Conservation (phyloP, 495 filamentous ascomycete genomes). For the Amorphotheca resinae region DNA sequence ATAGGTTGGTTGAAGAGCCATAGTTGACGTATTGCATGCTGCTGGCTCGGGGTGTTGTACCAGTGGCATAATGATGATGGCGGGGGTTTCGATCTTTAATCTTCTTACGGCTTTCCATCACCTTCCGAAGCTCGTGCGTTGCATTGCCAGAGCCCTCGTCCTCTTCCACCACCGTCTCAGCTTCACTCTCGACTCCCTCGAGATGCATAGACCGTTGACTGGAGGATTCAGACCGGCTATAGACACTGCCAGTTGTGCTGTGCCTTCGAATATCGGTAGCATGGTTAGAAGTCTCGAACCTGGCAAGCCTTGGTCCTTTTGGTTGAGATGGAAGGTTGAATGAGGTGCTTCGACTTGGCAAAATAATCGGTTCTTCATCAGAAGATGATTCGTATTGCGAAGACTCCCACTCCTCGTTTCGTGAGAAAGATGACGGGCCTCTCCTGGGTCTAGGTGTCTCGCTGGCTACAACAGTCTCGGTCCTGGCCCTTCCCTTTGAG, state of each 20-base stretch:
- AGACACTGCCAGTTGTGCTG: conserved; percentile 7
- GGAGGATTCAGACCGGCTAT: conserved; percentile 20
- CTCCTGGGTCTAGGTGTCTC: conserved; percentile 9
- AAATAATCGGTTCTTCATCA: conserved; percentile 52
- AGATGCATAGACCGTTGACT: conserved; percentile 11
- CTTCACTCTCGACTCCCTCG: conserved; percentile 37
- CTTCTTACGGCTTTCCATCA: conserved; percentile 52
- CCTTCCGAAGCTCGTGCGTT: conserved; percentile 55
- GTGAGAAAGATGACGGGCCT: neutral
- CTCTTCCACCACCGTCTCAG: conserved; percentile 42
- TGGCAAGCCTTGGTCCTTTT: conserved; percentile 14
- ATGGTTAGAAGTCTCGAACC: conserved; percentile 13
- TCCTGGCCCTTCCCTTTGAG: conserved; percentile 54
- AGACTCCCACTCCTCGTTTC: conserved; percentile 9
- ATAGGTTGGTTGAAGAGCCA: conserved; percentile 25
- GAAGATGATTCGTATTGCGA: conserved; percentile 35
- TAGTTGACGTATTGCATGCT: conserved; percentile 11
- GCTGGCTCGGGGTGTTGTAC: conserved; percentile 3
- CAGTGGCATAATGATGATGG: conserved; percentile 9
- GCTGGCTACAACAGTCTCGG: conserved; percentile 50
- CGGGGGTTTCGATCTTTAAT: conserved; percentile 9
- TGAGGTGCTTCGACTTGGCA: conserved; percentile 49
- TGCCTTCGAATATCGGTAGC: conserved; percentile 7
- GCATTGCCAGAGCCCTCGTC: conserved; percentile 35
- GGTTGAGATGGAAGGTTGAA: conserved; percentile 42